Percentiles rank a stretch among this genome's conserved stretches.
phyloP scores from a whole-genome alignment of 2,329 filamentous ascomycete genomes.

The Neobulgaria alba region DNA sequence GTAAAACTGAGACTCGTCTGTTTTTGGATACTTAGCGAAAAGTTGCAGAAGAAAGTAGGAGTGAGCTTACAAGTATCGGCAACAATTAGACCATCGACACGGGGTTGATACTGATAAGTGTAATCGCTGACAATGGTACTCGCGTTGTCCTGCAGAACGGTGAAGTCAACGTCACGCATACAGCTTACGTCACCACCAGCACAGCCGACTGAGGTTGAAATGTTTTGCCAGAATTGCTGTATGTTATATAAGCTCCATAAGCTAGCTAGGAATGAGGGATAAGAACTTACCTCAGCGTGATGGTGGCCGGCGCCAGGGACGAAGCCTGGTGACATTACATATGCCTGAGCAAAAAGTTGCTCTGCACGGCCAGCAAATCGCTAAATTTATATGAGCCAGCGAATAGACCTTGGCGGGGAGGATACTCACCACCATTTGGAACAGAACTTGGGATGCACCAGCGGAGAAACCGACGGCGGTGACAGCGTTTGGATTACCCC shows the following conservation, averaged over 20 bases:
- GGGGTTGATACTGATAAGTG: slow-evolving; percentile 31
- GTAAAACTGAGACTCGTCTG: slow-evolving; percentile 31
- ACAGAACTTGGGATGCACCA: slow-evolving; percentile 34
- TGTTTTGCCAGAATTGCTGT: slow-evolving; percentile 26
- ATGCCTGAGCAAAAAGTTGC: slow-evolving; percentile 27
- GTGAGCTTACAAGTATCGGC: slow-evolving; percentile 25
- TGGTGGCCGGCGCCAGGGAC: slow-evolving; percentile 31
- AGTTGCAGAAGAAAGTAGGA: background rate
- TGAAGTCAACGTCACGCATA: slow-evolving; percentile 27
- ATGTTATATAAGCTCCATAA: background rate
- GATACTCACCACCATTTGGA: slow-evolving; percentile 26
- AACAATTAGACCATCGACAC: slow-evolving; percentile 31
- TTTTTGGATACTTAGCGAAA: background rate
- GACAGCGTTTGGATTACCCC: slow-evolving; percentile 37
- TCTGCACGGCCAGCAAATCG: slow-evolving; percentile 28
- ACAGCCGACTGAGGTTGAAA: slow-evolving; percentile 28
- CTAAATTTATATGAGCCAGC: too few species aligned
- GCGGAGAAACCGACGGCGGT: slow-evolving; percentile 44
- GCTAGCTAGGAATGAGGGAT: background rate
- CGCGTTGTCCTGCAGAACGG: slow-evolving; percentile 25
- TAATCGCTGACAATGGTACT: slow-evolving; percentile 22
- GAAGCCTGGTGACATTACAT: slow-evolving; percentile 28
- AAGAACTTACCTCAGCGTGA: slow-evolving; percentile 20
- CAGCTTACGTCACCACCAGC: slow-evolving; percentile 25
- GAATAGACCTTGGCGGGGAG: too few species aligned